phyloP scores from a whole-genome alignment of 352 stramenopile species.

The Pythium aquatile region DNA sequence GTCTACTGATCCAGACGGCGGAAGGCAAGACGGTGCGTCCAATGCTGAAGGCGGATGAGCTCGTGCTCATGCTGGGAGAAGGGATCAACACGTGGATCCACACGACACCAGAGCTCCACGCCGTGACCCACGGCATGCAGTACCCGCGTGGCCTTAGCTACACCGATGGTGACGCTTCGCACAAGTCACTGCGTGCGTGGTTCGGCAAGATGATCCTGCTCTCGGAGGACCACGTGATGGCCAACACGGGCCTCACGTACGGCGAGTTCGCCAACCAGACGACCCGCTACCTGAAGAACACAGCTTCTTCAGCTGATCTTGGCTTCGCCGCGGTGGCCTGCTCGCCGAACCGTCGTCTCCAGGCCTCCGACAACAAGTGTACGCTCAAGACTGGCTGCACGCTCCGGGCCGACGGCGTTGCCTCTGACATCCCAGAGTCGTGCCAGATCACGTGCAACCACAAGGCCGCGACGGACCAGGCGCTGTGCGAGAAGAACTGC shows the following conservation, averaged over 20 bases:
- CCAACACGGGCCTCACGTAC: constrained; percentile 33
- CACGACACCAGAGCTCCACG: constrained; percentile 48
- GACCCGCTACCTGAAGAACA: constrained; percentile 27
- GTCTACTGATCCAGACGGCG: constrained; percentile 61
- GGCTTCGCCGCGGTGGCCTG: constrained; percentile 31
- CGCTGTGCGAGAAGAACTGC: constrained; percentile 22
- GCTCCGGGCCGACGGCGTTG: constrained; percentile 14
- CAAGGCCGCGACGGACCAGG: constrained; percentile 16
- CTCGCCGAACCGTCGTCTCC: constrained; percentile 23
- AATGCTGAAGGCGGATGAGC: constrained; percentile 60
- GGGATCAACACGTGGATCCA: constrained; percentile 72
- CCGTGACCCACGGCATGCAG: constrained; percentile 76
- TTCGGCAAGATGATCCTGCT: constrained; percentile 44
- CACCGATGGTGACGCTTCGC: constrained; percentile 21
- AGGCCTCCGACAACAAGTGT: constrained; percentile 31
- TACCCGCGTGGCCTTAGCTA: constrained; percentile 52
- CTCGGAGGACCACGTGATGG: constrained; percentile 29
- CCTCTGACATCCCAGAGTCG: constrained; percentile 6
- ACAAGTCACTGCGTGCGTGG: constrained; percentile 54
- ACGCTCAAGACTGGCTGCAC: constrained; percentile 17
- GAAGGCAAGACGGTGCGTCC: constrained; percentile 57
- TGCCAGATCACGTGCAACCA: constrained; percentile 33
- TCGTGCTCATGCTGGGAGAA: constrained; percentile 80
- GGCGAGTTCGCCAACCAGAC: constrained; percentile 30
- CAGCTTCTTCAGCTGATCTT: constrained; percentile 8